Evolutionary conservation across 352 stramenopile species (phyloP).

Genomic region (Peronospora farinosa): DNA sequence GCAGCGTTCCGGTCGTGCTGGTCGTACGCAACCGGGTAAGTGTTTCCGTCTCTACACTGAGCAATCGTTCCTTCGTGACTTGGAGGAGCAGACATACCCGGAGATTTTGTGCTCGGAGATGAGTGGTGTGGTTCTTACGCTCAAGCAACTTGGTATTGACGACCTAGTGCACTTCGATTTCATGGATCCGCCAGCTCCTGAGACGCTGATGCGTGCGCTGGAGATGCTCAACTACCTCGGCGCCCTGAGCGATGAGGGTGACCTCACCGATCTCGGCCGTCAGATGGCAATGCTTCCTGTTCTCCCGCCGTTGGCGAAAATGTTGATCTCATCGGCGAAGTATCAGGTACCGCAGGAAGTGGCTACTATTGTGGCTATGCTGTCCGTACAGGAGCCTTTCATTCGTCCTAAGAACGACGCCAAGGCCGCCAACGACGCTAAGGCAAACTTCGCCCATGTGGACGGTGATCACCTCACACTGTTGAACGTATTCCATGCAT

Average conservation of each 20-base stretch:
- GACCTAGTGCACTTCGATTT: slow-evolving; percentile 99
- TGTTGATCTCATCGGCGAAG: slow-evolving; percentile 92
- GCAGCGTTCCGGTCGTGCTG: slow-evolving; percentile 90
- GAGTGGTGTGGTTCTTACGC: slow-evolving; percentile 93
- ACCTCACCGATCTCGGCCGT: slow-evolving; percentile 88
- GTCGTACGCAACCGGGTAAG: slow-evolving; percentile 88
- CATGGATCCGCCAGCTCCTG: slow-evolving; percentile 97
- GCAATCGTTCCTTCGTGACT: slow-evolving; percentile 93
- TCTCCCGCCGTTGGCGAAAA: slow-evolving; percentile 96
- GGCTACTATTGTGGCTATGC: slow-evolving; percentile 94
- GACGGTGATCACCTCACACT: slow-evolving; percentile 97
- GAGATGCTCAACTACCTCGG: slow-evolving; percentile 98
- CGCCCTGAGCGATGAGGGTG: slow-evolving; percentile 95
- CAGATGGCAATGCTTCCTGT: slow-evolving; percentile 96
- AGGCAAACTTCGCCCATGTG: slow-evolving; percentile 91
- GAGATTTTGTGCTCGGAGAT: slow-evolving; percentile 97
- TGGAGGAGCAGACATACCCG: slow-evolving; percentile 98
- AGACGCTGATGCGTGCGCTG: slow-evolving; percentile 97
- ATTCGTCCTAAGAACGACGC: slow-evolving; percentile 94
- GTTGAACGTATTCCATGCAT: slow-evolving; percentile 97
- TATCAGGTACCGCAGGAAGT: slow-evolving; percentile 97
- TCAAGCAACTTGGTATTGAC: slow-evolving; percentile 98
- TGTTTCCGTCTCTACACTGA: slow-evolving; percentile 98
- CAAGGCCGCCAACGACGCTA: slow-evolving; percentile 95
- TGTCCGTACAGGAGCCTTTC: slow-evolving; percentile 92